Conservation (phyloP, 1,284 basidiomycete species). For the Stereum hirsutum region DNA sequence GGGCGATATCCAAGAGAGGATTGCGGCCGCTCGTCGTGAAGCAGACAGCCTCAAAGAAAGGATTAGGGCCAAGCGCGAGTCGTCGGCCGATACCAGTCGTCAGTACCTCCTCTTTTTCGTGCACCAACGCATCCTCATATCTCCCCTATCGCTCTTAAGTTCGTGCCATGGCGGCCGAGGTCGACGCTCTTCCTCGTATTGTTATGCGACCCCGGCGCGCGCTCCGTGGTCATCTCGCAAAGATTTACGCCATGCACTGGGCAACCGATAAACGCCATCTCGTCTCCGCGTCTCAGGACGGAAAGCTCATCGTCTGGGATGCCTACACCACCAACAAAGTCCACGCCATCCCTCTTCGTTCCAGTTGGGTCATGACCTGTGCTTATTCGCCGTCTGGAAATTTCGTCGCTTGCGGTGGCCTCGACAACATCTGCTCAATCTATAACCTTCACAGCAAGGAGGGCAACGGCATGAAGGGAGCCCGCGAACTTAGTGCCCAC, state of each 20-base stretch:
- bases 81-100: slow-evolving; percentile 94
- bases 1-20: slow-evolving; percentile 88
- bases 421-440: slow-evolving; percentile 98
- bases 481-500: slow-evolving; percentile 90
- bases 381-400: slow-evolving; percentile 96
- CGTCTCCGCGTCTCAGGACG: slow-evolving; percentile 98
- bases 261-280: slow-evolving; percentile 93
- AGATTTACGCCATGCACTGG: slow-evolving; percentile 99
- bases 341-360: slow-evolving; percentile 94
- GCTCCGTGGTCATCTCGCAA: slow-evolving; percentile 94
- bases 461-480: slow-evolving; percentile 65
- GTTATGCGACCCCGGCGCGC: slow-evolving; percentile 93
- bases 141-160: slow-evolving; percentile 72
- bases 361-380: slow-evolving; percentile 99
- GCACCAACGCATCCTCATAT: slow-evolving; percentile 3
- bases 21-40: slow-evolving; percentile 93
- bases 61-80: slow-evolving; percentile 91
- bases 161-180: slow-evolving; percentile 93
- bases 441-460: slow-evolving; percentile 84
- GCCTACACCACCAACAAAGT: slow-evolving; percentile 99
- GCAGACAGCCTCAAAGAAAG: slow-evolving; percentile 96
- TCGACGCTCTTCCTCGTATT: slow-evolving; percentile 90
- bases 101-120: slow-evolving; percentile 27
- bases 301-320: slow-evolving; percentile 99
- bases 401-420: slow-evolving; percentile 96